These are phyloP conservation scores for Aspergillus leporis DNA, from an alignment of 495 filamentous ascomycete species.

Conservation along the genomic window DNA sequence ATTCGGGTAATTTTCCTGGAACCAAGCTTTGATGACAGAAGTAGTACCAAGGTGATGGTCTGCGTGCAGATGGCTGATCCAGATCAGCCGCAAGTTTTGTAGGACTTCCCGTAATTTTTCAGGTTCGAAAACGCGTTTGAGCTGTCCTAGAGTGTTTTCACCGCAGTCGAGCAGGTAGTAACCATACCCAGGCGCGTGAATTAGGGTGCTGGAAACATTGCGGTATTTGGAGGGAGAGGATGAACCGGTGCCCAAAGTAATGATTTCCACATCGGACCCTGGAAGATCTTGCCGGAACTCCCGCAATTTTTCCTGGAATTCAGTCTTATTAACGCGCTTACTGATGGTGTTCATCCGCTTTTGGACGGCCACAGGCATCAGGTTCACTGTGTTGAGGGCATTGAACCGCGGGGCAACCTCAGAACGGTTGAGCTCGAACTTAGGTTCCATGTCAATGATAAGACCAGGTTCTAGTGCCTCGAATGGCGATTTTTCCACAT, in stretches of 20 bases:
- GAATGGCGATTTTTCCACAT: constrained; percentile 23
- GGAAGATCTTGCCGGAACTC: constrained; percentile 55
- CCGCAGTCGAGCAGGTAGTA: constrained; percentile 88
- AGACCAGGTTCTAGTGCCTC: constrained; percentile 49
- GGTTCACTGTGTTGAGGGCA: constrained; percentile 33
- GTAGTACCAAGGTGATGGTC: constrained; percentile 91
- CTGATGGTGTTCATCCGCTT: constrained; percentile 32
- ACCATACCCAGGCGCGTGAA: constrained; percentile 80
- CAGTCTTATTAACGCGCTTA: constrained; percentile 26
- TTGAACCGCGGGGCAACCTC: constrained; percentile 55
- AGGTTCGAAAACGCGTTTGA: constrained; percentile 69
- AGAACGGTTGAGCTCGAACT: constrained; percentile 52
- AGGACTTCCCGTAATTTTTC: constrained; percentile 67
- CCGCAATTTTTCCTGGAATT: constrained; percentile 34
- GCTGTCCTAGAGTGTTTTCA: constrained; percentile 90
- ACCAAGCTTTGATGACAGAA: constrained; percentile 78
- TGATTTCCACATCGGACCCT: constrained; percentile 74
- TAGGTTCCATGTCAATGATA: constrained; percentile 65
- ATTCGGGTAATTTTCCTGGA: constrained; percentile 49
- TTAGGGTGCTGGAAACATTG: constrained; percentile 86
- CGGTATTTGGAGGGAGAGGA: constrained; percentile 87
- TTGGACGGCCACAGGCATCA: constrained; percentile 48
- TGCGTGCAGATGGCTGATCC: constrained; percentile 93
- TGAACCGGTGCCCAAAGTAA: constrained; percentile 87
- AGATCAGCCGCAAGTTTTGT: constrained; percentile 77